phyloP scores from a whole-genome alignment of 2,329 filamentous ascomycete species.

The Fusarium poae region DNA sequence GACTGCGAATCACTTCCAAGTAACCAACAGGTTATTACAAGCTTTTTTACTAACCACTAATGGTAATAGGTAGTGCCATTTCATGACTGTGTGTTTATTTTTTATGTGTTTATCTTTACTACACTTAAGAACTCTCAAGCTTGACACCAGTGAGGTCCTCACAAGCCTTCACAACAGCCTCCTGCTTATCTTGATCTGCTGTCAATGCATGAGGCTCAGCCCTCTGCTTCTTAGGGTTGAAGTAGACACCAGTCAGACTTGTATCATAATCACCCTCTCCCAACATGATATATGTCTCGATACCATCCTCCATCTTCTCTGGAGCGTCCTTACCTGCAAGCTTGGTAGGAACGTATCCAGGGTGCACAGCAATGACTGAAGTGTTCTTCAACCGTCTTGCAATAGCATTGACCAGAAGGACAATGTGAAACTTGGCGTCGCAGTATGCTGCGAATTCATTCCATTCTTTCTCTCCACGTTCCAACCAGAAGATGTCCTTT shows the following conservation, averaged over 20 bases:
- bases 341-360: conserved; percentile 44
- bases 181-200: conserved; percentile 29
- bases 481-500: conserved; percentile 41
- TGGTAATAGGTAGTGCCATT: no score
- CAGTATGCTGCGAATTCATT: conserved; percentile 42
- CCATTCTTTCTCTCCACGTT: conserved; percentile 33
- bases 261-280: conserved; percentile 42
- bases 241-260: conserved; percentile 34
- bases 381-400: conserved; percentile 35
- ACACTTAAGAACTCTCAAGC: background rate
- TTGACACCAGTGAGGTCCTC: conserved; percentile 33
- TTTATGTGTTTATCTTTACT: background rate
- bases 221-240: conserved; percentile 37
- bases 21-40: no score
- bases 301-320: conserved; percentile 40
- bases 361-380: conserved; percentile 40
- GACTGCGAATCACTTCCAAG: background rate
- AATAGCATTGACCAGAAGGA: conserved; percentile 41
- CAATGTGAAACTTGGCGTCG: conserved; percentile 40
- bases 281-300: conserved; percentile 41
- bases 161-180: conserved; percentile 33
- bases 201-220: conserved; percentile 27
- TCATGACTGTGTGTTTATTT: background rate
- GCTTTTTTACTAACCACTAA: background rate
- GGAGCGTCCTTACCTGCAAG: conserved; percentile 25